phyloP scores from a whole-genome alignment of 2,329 filamentous ascomycete genomes.

The Clonostachys chloroleuca region DNA sequence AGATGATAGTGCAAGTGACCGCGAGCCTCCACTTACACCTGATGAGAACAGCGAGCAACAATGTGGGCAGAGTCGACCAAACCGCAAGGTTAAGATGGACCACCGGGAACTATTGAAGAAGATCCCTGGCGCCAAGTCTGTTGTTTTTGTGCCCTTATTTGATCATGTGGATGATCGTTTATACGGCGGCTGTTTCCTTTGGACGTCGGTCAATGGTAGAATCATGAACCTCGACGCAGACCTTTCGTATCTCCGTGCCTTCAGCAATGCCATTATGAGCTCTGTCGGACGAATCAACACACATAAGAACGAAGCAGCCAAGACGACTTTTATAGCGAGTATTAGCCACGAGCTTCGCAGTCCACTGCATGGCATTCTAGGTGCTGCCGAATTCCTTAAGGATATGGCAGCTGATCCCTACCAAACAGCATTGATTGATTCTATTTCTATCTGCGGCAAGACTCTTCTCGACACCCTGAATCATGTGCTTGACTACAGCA shows the following conservation, averaged over 20 bases:
- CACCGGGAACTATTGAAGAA: slow-evolving; percentile 24
- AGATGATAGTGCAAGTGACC: slow-evolving; percentile 21
- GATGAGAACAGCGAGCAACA: no score
- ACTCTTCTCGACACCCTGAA: slow-evolving; percentile 45
- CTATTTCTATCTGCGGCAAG: slow-evolving; percentile 39
- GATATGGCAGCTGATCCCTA: slow-evolving; percentile 30
- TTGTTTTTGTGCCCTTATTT: slow-evolving; percentile 28
- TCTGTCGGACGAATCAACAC: slow-evolving; percentile 51
- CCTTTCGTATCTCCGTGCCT: slow-evolving; percentile 23
- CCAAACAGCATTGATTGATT: slow-evolving; percentile 35
- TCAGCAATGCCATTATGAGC: slow-evolving; percentile 30
- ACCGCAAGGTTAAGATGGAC: slow-evolving; percentile 10
- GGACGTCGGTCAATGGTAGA: slow-evolving; percentile 21
- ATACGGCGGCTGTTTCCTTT: slow-evolving; percentile 25
- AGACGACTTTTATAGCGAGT: slow-evolving; percentile 53
- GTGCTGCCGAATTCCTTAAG: slow-evolving; percentile 42
- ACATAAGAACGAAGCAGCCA: slow-evolving; percentile 44
- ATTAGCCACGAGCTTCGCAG: slow-evolving; percentile 55
- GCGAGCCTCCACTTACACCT: slow-evolving; percentile 4
- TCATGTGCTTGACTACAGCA: slow-evolving; percentile 39
- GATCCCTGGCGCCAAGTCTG: slow-evolving; percentile 22
- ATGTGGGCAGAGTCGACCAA: no score
- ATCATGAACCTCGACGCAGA: slow-evolving; percentile 28
- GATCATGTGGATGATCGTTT: slow-evolving; percentile 25
- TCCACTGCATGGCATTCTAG: slow-evolving; percentile 53